Evolutionary conservation across 1,139 yeast species (phyloP), one percentile per base, ranked within the genome.

Genomic region (Taphrina communis): DNA sequence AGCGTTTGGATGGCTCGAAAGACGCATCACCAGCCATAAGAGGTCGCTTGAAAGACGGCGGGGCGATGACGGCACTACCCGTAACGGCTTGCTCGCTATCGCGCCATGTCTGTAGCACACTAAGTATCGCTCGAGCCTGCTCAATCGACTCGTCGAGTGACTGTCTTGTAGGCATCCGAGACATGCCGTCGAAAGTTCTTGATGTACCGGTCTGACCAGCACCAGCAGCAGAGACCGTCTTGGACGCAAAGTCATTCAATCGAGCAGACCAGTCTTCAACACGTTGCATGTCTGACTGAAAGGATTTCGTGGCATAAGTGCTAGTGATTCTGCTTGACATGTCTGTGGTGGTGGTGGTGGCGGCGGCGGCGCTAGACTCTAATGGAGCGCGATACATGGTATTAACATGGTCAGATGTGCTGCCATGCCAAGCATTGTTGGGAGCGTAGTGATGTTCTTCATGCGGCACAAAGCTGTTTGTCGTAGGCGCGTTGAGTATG

Each of bases 251-350:
- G 48, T 71, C 66, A 50, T 71, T 70, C 14, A 71, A 59, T 36
- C 68, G 71, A 0, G 73, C 71, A n/a, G 71, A 51, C 50, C 69
- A 62, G 21, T 71, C 72, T 39, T 66, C 72, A 6, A 71, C 52
- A 14, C 71, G 67, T 53, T 71, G 71, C 66, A 71, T 66, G 42
- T 67, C 65, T 5, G 70, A 62, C 8, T 68, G 67, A 44, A 70
- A 62, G 7, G 66, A 35, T 17, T 38, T 53, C 12, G 31, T 25
- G n/a, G 36, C 31, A 44, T 44, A 44, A 44, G 48, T n/a, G 8
- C n/a, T n/a, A 6, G 8, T 44, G 48, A 44, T n/a, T n/a, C 48
- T 44, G 36, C 53, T 50, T 11, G 53, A 50, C 9, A 6, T 8
- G 19, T 50, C 21, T 9, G 53, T 25, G 9, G 35, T 7, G 2